phyloP scores from a whole-genome alignment of 768 basidiomycete species.

The Tricholoma hemisulphureum region DNA sequence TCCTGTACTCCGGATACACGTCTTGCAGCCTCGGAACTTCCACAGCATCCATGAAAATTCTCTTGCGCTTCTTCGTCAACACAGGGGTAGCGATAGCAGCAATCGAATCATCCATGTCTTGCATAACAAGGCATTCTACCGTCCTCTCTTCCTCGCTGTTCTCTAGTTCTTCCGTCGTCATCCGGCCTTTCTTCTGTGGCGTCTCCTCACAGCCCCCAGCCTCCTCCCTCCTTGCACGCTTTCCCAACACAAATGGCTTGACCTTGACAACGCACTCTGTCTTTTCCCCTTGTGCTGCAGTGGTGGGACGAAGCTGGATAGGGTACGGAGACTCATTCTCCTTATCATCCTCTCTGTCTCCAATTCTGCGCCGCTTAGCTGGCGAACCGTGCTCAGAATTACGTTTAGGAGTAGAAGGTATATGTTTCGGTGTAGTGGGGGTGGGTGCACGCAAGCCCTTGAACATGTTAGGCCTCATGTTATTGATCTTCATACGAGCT shows the following conservation, averaged over 20 bases:
- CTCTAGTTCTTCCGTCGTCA: conserved; percentile 15
- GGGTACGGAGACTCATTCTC: conserved; percentile 50
- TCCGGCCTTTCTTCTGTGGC: conserved; percentile 22
- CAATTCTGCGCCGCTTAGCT: conserved; percentile 37
- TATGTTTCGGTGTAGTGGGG: conserved; percentile 28
- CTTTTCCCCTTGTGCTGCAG: conserved; percentile 33
- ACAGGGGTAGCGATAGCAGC: background rate
- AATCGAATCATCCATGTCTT: background rate
- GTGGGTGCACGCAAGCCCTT: background rate
- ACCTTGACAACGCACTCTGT: conserved; percentile 2
- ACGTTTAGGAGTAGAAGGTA: conserved; percentile 34
- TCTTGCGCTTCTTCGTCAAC: conserved; percentile 42
- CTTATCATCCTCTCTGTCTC: conserved; percentile 42
- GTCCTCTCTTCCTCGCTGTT: conserved; percentile 34
- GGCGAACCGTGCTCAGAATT: conserved; percentile 23
- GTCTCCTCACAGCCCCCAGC: conserved; percentile 26
- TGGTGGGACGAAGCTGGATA: conserved; percentile 42
- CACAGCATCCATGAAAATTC: conserved; percentile 23
- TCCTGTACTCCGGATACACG: conserved; percentile 9
- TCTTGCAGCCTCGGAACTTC: conserved; percentile 17
- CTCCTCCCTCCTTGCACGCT: conserved; percentile 43
- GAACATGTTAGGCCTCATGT: background rate
- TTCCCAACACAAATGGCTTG: conserved; percentile 33
- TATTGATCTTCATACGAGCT: background rate
- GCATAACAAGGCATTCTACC: conserved; percentile 1